Evolutionary conservation across 2,329 filamentous ascomycete species (phyloP).

Genomic region (Cladosporium sp.): DNA sequence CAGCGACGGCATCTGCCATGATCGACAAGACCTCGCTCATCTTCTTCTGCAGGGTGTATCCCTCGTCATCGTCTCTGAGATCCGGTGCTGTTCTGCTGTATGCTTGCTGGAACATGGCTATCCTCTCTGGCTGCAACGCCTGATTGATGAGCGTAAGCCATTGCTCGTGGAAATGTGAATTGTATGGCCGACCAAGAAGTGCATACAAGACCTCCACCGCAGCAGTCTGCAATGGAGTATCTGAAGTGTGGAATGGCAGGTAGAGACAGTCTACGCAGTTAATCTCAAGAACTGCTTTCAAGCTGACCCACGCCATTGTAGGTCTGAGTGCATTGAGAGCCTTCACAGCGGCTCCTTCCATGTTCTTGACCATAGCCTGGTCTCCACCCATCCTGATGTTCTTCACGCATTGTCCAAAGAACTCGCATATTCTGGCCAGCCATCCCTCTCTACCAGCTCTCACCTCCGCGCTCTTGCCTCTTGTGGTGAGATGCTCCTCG

Average conservation of each 20-base stretch:
- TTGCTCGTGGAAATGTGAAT: conserved; percentile 66
- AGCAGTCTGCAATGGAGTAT: conserved; percentile 70
- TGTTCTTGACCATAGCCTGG: conserved; percentile 56
- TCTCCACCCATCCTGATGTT: conserved; percentile 38
- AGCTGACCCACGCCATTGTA: conserved; percentile 81
- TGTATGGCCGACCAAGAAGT: conserved; percentile 37
- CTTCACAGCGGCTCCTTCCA: conserved; percentile 61
- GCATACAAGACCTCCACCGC: conserved; percentile 33
- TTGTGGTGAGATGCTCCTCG: conserved; percentile 60
- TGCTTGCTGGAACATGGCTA: conserved; percentile 27
- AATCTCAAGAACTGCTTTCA: conserved; percentile 71
- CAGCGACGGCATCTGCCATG: conserved; percentile 77
- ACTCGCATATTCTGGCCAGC: conserved; percentile 70
- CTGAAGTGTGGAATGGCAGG: conserved; percentile 64
- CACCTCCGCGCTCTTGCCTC: conserved; percentile 65
- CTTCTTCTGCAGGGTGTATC: conserved; percentile 89
- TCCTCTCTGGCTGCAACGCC: conserved; percentile 25
- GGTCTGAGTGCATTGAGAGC: conserved; percentile 73
- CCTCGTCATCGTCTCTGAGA: conserved; percentile 78
- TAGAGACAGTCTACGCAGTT: conserved; percentile 68
- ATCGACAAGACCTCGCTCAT: conserved; percentile 89
- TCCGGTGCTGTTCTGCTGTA: conserved; percentile 24
- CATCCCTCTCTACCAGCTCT: conserved; percentile 81
- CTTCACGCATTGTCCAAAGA: conserved; percentile 69
- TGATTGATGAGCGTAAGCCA: conserved; percentile 28